Evolutionary conservation across 345 rosid species (phyloP).

Genomic region (Eucalyptus tenuipes): DNA sequence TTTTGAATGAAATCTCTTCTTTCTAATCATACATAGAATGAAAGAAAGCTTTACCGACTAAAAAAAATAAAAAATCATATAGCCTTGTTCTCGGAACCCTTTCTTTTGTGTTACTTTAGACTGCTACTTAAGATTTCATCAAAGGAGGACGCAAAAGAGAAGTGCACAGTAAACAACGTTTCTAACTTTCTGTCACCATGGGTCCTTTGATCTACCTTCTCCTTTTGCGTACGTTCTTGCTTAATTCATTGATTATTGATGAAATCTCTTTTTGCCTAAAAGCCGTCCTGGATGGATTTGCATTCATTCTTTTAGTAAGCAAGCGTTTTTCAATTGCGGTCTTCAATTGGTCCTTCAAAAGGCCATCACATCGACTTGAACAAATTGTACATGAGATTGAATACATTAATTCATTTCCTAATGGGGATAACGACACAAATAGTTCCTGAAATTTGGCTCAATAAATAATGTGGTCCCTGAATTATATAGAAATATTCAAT

Average conservation of each 20-base stretch:
- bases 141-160: not conserved
- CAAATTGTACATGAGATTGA: not conserved
- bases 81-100: not conserved
- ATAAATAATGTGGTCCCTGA: not conserved
- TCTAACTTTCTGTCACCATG: not conserved
- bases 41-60: no score
- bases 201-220: not conserved
- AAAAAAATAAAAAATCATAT: no score
- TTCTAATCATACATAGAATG: not conserved
- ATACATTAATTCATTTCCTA: not conserved
- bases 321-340: not conserved
- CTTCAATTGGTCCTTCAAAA: not conserved
- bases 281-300: not conserved
- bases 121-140: not conserved
- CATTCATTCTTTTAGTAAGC: not conserved
- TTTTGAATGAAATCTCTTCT: not conserved
- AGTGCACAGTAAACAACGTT: not conserved
- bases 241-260: not conserved
- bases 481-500: not conserved
- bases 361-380: not conserved
- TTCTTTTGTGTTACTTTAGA: not conserved
- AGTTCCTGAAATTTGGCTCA: no score
- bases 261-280: not conserved
- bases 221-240: no score
- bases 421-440: no score